These are phyloP conservation scores for Pseudogymnoascus sp. DNA, from an alignment of 2,329 filamentous ascomycete genomes.

Conservation along the genomic window DNA sequence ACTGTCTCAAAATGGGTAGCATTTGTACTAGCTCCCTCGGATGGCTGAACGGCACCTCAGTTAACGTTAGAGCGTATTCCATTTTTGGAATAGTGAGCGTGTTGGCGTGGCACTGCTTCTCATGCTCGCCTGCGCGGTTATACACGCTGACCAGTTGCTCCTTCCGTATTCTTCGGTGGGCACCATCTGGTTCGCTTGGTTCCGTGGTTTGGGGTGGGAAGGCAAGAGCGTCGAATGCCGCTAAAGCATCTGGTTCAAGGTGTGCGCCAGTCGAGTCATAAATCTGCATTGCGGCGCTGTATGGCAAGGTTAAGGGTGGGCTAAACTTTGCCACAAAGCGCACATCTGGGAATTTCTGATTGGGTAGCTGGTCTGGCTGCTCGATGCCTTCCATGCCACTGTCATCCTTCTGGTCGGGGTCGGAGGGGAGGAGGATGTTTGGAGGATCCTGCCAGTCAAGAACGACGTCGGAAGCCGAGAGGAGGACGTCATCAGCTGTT, in stretches of 20 bases:
- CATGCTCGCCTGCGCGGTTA: background rate
- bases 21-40: slow-evolving; percentile 66
- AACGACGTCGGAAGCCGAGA: slow-evolving; percentile 26
- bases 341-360: slow-evolving; percentile 55
- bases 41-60: slow-evolving; percentile 66
- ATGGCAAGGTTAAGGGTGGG: slow-evolving; percentile 63
- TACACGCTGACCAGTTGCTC: background rate
- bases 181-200: slow-evolving; percentile 18
- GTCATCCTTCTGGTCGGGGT: slow-evolving; percentile 38
- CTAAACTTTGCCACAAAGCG: slow-evolving; percentile 68
- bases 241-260: slow-evolving; percentile 43
- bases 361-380: slow-evolving; percentile 33
- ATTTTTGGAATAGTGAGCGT: slow-evolving; percentile 62
- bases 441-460: slow-evolving; percentile 68
- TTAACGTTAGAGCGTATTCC: slow-evolving; percentile 59
- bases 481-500: slow-evolving; percentile 34
- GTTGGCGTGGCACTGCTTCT: slow-evolving; percentile 36
- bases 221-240: slow-evolving; percentile 43
- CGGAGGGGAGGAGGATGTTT: slow-evolving; percentile 46
- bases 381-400: slow-evolving; percentile 45
- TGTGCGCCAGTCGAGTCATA: slow-evolving; percentile 49
- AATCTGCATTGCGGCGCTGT: slow-evolving; percentile 53
- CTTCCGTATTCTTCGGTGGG: background rate
- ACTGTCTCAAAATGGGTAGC: slow-evolving; percentile 67
- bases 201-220: slow-evolving; percentile 31